Conservation (phyloP, 345 rosid species). For the Gossypioides kirkii region DNA sequence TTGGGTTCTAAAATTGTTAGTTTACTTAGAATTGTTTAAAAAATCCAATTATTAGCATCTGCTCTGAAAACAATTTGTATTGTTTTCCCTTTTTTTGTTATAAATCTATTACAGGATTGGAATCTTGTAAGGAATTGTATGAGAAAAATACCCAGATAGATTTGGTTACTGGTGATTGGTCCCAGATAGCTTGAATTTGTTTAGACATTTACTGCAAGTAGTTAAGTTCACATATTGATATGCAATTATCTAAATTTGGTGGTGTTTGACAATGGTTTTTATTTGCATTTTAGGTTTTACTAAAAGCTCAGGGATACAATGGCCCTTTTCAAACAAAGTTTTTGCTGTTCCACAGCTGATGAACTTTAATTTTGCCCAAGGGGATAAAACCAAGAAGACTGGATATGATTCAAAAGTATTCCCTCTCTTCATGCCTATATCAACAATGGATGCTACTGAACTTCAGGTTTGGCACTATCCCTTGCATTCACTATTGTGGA, state of each 20-base stretch:
- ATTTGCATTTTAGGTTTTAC: conserved; percentile 28
- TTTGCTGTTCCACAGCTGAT: conserved; percentile 37
- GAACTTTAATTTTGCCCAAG: conserved; percentile 41
- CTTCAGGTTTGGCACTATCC: conserved; percentile 28
- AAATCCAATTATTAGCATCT: not conserved
- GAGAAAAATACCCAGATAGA: not conserved
- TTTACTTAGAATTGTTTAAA: not conserved
- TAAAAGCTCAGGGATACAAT: conserved; percentile 36
- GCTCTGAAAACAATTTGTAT: not conserved
- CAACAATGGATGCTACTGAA: conserved; percentile 28
- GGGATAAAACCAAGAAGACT: conserved; percentile 31
- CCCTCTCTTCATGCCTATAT: conserved; percentile 30
- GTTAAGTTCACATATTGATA: not conserved
- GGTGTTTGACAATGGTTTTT: not conserved
- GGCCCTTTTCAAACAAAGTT: conserved; percentile 48
- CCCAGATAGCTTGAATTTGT: not conserved
- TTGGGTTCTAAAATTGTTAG: conserved; percentile 2
- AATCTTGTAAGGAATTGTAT: not conserved
- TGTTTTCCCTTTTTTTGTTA: not conserved
- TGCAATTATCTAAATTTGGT: conserved; percentile 12
- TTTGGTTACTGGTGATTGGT: not conserved
- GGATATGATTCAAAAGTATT: conserved; percentile 26
- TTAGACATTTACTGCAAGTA: not conserved
- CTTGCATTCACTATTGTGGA: not conserved
- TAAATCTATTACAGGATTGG: not conserved